Base-by-base conservation (phyloP, 805 yeast species). In the Candida sanyiensis region DNA sequence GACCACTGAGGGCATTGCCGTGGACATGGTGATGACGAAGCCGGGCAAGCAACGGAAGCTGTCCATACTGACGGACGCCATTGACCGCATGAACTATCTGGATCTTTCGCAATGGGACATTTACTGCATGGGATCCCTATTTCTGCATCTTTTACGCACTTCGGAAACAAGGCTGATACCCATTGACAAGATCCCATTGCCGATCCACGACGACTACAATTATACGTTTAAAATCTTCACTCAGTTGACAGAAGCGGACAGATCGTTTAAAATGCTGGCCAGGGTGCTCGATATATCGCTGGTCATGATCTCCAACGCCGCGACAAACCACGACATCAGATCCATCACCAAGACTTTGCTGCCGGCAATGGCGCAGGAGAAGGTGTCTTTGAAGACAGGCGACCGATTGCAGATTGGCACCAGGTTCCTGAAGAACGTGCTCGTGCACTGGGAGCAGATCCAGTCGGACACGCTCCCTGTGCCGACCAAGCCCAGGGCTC, bases 91-190 rank as follows among this genome's bases (percentile, higher is more conserved):
- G 51, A 78, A 77, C 52, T 62, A 74, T 34, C 59, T 75, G 28
- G 79, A 78, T 66, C 63, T 77, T 29, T 76, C 79, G 33, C 83
- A 77, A 56, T 76, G 83, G 82, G 79, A 77, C 56, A 61, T 78
- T 23, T 66, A 65, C 39, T 59, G 64, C 6, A 52, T 69, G 38
- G 70, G 69, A 3, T 60, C 72, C 3, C 57, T 68, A 3, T 66
- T 61, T 37, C 48, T 72, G 9, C 62, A 67, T 41, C 72, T 67
- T 38, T 54, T 85, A 25, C 63, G 69, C 40, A 75, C 70, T 25
- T 65, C 79, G 25, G 73, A 80, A 0, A 47, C 50, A 10, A 77
- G 84, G 1, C 61, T 83, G 24, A 59, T 84, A 16, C 73, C 81
- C 3, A 58, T 73, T 4, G 61, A 62, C 13, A 37, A 53, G n/a